Percentiles rank a stretch among this genome's conserved stretches.
These are phyloP conservation scores for Glycine tomentella DNA, from an alignment of 306 rosid genomes.

Conservation along the genomic window DNA sequence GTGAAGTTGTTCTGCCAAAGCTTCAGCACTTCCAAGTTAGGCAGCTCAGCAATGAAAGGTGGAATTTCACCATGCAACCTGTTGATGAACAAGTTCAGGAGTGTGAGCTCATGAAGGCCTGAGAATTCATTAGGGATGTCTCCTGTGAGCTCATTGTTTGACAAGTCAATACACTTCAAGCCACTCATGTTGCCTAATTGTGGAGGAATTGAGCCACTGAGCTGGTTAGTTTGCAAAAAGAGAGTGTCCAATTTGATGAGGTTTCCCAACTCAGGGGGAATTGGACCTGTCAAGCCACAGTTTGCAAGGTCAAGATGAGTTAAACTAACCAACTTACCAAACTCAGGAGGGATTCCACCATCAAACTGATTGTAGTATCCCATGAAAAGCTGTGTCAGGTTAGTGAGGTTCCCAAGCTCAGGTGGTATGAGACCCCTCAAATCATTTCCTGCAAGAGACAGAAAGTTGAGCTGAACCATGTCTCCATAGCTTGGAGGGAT, in stretches of 20 bases:
- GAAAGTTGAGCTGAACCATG: conserved; percentile 60
- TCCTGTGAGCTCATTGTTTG: conserved; percentile 80
- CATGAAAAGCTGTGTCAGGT: conserved; percentile 66
- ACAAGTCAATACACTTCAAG: conserved; percentile 75
- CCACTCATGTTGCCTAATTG: conserved; percentile 70
- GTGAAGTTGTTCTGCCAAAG: conserved; percentile 93
- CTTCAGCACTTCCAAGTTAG: conserved; percentile 71
- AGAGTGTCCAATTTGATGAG: conserved; percentile 73
- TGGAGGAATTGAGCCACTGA: conserved; percentile 70
- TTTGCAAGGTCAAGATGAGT: conserved; percentile 82
- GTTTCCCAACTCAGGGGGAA: conserved; percentile 80
- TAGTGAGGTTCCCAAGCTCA: conserved; percentile 74
- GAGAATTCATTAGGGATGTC: conserved; percentile 74
- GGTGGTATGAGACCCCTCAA: conserved; percentile 73
- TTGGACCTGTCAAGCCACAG: conserved; percentile 76
- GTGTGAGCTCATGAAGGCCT: conserved; percentile 67
- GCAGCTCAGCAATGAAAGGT: conserved; percentile 64
- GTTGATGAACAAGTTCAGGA: conserved; percentile 84
- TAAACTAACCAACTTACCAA: conserved; percentile 70
- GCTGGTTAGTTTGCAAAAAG: conserved; percentile 86
- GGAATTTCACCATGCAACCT: conserved; percentile 87
- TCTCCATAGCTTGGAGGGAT: conserved; percentile 75
- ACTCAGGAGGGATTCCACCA: conserved; percentile 72
- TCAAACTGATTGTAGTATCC: conserved; percentile 82
- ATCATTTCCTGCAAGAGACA: conserved; percentile 89